Base-by-base conservation (phyloP, 2,329 filamentous ascomycete genomes). In the Bipolaris zeicola region DNA sequence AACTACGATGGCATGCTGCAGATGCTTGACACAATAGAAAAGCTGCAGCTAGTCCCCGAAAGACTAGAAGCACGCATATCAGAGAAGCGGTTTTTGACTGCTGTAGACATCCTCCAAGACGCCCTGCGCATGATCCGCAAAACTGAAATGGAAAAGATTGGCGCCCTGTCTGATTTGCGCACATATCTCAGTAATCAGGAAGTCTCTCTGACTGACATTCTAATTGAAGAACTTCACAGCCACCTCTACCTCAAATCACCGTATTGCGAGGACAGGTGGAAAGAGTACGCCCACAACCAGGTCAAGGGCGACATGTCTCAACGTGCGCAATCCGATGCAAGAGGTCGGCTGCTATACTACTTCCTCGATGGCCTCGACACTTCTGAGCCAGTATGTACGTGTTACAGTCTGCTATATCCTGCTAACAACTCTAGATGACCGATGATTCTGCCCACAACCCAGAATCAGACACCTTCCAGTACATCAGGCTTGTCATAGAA, bases 211-310 rank as follows among this genome's bases (percentile, higher is more conserved):
- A 94, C 94, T 70, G 95, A 99, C 71, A 98, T 98, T 50, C 76
- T 99, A 53, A 88, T 98, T n/a, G 95, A 99, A 74, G 95, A 99
- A 76, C 82, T 99, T 33, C 95, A 99, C 73, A 95, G 96, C 73
- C 95, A 99, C 77, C 83, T 99, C 3, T 99, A 99, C 72, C 86
- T 99, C 37, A 98, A 98, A 74, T 98, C 94, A 3, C 95, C 94
- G 0, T 99, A 99, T 73, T 98, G 94, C 72, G 92, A 96, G 72
- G 92, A 96, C 73, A 84, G 95, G 64, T 99, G 95, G 95, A 96
- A 96, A 76, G 85, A 85, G 56, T 86, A 96, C 57, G 84, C 88
- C 36, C 89, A 89, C 66, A 85, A 83, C 36, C 88, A 90, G 62
- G 82, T 85, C 45, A 78, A 77, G 41, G 66, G 71, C 8, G 72